Base-by-base conservation (phyloP, 2,329 filamentous ascomycete genomes). In the Fusarium circinatum region DNA sequence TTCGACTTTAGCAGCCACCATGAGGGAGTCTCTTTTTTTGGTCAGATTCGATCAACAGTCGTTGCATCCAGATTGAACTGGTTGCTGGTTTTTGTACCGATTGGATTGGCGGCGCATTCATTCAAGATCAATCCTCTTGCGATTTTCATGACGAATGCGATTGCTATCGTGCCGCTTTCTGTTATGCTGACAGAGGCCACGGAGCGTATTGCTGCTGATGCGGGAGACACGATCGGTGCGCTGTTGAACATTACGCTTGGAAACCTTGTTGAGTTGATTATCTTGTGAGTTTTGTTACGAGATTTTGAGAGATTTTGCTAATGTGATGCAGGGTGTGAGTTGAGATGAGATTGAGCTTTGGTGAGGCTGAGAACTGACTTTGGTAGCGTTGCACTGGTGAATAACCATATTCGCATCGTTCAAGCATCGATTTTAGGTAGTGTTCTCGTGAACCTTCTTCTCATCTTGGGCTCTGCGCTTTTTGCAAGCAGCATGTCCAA, bases 401-500 rank as follows among this genome's bases (percentile, higher is more conserved):
- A 86, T 80, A 86, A 93, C 78, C 91, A 94, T 78, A 92, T 94
- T 55, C 86, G 89, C 34, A 92, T 95, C 67, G 93, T 95, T 24
- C 92, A 94, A 80, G 92, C 93, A 12, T 94, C 93, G 1, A 85
- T 95, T 45, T 85, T 95, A 22, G 93, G 93, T 26, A 94, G 92
- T 3, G 93, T 95, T 63, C 84, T 95, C n/a, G 91, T 93, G 62
- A 95, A 95, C 76, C 81, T 95, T 52, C 84, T 95, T 8, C 85
- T 94, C 45, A 94, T 94, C 73, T 85, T 95, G 55, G 93, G 93
- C 70, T 94, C 94, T 88, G 91, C 91, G 41, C 93, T 95, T 74
- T 82, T 94, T 4, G 84, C 92, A 11, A 92, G 92, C 71, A 92
- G 91, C 57, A 85, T 94, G 41, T 88, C 90, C 56, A 92, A 89